Percentiles rank a stretch among this genome's conserved stretches.
phyloP scores from a whole-genome alignment of 257 asterid species.

The Penstemon eatonii region DNA sequence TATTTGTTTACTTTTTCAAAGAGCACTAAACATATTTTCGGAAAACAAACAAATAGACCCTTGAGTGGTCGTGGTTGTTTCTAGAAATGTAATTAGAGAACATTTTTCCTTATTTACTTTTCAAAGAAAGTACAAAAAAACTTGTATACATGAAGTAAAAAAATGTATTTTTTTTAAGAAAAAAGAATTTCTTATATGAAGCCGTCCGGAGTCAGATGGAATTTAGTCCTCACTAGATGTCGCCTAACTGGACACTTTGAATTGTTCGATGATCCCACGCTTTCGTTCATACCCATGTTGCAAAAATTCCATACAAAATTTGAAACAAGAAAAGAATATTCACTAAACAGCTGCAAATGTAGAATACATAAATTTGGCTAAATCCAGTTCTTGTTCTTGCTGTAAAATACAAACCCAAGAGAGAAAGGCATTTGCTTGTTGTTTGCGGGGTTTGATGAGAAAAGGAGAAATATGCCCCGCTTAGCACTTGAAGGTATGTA shows the following conservation, averaged over 20 bases:
- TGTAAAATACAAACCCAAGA: neutral
- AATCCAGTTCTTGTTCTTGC: constrained; percentile 22
- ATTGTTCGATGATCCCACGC: constrained; percentile 35
- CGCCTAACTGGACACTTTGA: constrained; percentile 22
- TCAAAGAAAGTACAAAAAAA: too few species aligned
- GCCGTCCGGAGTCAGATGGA: constrained; percentile 26
- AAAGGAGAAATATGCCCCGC: constrained; percentile 37
- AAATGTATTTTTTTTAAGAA: too few species aligned
- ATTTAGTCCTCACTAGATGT: constrained; percentile 5
- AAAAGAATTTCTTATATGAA: neutral
- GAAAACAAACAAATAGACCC: too few species aligned
- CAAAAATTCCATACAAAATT: neutral
- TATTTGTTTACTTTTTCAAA: too few species aligned
- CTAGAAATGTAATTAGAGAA: too few species aligned
- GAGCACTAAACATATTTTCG: too few species aligned
- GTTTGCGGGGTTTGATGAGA: constrained; percentile 19
- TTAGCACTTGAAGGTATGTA: constrained; percentile 35
- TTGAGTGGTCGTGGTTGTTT: too few species aligned
- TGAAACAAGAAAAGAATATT: constrained; percentile 22
- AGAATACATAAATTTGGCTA: neutral
- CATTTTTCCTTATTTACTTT: too few species aligned
- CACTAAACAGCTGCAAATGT: neutral
- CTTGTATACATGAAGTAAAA: too few species aligned
- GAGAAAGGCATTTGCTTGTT: constrained; percentile 10
- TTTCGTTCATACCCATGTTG: constrained; percentile 42